Base-by-base conservation (phyloP, 2,329 filamentous ascomycete genomes). In the Fusarium chaquense region DNA sequence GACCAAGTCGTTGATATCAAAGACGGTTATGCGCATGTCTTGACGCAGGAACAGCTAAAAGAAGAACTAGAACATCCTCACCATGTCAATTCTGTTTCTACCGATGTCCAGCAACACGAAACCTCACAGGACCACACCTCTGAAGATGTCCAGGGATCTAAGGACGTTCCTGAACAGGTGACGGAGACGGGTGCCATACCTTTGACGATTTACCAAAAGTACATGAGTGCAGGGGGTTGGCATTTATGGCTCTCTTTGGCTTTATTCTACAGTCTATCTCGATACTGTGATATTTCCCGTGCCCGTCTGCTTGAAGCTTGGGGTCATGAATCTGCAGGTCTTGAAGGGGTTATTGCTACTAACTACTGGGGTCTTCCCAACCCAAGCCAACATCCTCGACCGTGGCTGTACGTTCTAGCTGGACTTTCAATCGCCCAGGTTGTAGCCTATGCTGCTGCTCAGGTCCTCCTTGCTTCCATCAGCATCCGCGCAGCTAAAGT, bases 301-400 rank as follows among this genome's bases (percentile, higher is more conserved):
- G 90, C 88, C 2, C 95, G 93, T 86, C 94, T 96, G 45, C 84
- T 97, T 56, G 97, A 97, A 76, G 86, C 90, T 28, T 97, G 94
- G 93, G 93, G 92, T 32, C 92, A 97, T 76, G 89, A 75, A 11
- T 75, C 73, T 13, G 66, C 61, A 10, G 65, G 74, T 32, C 75
- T 78, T 3, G 75, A 75, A 1, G 57, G 51, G 0, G 16, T 33
- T 2, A 24, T 41, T 1, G 20, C 20, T 6, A 62, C 32, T 1
- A 63, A 69, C 15, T 78, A 75, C 56, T 79, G 75, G 77, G 74
- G 74, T 6, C 76, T 81, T 8, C 93, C 93, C 0, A 82, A 87
- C 11, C 93, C 94, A 0, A 83, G 85, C 1, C 81, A 85, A 2
- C 83, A 95, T 65, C 89, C 95, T 4, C 79, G 81, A 1, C 90